phyloP scores from a whole-genome alignment of 306 rosid genomes.

The Delonix regia region DNA sequence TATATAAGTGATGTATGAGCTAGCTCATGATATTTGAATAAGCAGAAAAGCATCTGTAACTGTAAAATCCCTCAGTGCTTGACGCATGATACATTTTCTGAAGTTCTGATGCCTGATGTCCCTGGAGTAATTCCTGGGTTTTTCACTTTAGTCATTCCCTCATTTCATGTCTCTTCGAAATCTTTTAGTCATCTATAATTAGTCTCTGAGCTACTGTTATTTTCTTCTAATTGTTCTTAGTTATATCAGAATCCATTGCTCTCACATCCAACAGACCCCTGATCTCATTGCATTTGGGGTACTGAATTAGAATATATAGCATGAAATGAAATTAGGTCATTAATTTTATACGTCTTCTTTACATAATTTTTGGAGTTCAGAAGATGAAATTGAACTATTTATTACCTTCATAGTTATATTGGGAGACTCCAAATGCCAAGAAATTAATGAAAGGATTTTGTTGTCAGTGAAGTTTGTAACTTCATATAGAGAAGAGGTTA shows the following conservation, averaged over 20 bases:
- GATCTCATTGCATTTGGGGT: not conserved
- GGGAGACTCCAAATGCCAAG: not conserved
- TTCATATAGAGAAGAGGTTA: constrained; percentile 63
- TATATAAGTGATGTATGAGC: not conserved
- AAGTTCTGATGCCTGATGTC: not conserved
- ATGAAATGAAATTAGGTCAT: not conserved
- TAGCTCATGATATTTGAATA: not conserved
- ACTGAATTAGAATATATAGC: not conserved
- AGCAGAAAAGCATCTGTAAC: not conserved
- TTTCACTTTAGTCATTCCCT: not conserved
- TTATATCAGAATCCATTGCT: not conserved
- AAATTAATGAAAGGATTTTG: constrained; percentile 37
- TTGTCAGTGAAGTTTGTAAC: constrained; percentile 70
- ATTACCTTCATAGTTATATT: constrained; percentile 1
- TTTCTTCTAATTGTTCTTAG: not conserved
- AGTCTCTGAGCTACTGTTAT: not conserved
- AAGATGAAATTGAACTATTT: not conserved
- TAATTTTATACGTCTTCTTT: not conserved
- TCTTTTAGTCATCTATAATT: not conserved
- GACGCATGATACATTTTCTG: not conserved
- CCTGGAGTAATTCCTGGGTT: not conserved
- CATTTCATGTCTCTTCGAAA: not conserved
- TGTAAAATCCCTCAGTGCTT: not conserved
- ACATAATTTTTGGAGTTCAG: not conserved
- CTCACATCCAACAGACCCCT: not conserved